Evolutionary conservation across 306 rosid species (phyloP).

Genomic region (Bauhinia variegata): DNA sequence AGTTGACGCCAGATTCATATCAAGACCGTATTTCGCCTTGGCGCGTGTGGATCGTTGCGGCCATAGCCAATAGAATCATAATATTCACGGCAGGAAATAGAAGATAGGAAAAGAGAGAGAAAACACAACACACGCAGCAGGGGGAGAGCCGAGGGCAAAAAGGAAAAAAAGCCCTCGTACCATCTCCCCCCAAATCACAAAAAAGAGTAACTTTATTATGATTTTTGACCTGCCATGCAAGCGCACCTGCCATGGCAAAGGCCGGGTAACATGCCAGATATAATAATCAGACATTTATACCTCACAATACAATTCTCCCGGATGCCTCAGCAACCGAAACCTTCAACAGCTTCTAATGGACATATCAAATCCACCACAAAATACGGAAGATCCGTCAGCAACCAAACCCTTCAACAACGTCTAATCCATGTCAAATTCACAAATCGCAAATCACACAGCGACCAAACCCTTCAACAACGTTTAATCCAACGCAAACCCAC

Average conservation of each 20-base stretch:
- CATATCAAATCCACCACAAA: neutral
- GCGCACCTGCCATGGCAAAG: slow-evolving; percentile 92
- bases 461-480: no score
- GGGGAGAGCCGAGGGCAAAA: slow-evolving; percentile 25
- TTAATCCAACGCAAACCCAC: no score
- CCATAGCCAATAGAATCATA: no score
- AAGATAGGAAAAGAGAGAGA: neutral
- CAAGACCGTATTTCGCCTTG: no score
- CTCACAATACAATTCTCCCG: slow-evolving; percentile 12
- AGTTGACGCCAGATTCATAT: no score
- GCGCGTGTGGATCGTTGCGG: no score
- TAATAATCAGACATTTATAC: neutral
- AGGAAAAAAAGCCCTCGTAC: slow-evolving; percentile 21
- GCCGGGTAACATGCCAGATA: slow-evolving; percentile 34
- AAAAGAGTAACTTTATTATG: slow-evolving; percentile 43
- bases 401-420: no score
- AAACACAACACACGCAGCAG: slow-evolving; percentile 23
- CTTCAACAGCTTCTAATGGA: neutral
- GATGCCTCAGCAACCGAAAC: slow-evolving; percentile 20
- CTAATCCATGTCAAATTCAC: no score
- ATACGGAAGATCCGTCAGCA: no score
- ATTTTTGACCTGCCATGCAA: slow-evolving; percentile 70
- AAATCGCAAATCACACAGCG: no score
- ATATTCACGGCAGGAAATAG: neutral
- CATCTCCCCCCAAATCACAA: slow-evolving; percentile 48